Conservation (phyloP, 768 basidiomycete species). For the Cubamyces sp. region DNA sequence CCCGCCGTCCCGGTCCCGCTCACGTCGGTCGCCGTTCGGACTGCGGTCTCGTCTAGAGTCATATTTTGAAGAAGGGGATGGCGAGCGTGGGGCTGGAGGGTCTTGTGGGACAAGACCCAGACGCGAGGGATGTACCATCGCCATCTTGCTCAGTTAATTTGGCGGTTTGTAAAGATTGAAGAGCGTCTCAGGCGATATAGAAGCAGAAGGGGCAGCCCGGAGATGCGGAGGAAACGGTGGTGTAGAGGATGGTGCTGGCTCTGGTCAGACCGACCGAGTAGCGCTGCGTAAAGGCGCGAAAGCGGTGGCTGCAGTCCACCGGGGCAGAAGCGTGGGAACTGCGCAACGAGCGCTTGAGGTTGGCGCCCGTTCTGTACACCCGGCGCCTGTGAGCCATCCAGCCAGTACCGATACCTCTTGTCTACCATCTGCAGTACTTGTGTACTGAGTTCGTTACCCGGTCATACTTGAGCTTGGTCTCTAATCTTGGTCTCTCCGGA, state of each 20-base stretch:
- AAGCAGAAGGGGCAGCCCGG: neutral
- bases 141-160: slow-evolving; percentile 46
- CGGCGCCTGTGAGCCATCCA: too few relatives aligned
- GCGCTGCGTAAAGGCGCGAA: neutral
- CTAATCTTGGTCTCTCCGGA: too few relatives aligned
- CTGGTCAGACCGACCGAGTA: neutral
- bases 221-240: neutral
- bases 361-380: neutral
- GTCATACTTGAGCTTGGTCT: too few relatives aligned
- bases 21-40: neutral
- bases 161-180: too few relatives aligned
- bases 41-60: slow-evolving; percentile 17
- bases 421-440: too few relatives aligned
- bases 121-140: slow-evolving; percentile 75
- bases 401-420: too few relatives aligned
- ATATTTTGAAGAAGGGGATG: slow-evolving; percentile 45
- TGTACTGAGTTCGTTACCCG: too few relatives aligned
- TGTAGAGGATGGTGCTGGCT: neutral
- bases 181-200: too few relatives aligned
- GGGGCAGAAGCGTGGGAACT: slow-evolving; percentile 9
- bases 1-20: neutral
- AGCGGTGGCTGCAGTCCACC: slow-evolving; percentile 4
- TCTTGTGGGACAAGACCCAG: slow-evolving; percentile 64
- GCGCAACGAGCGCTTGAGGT: neutral
- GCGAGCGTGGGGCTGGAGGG: slow-evolving; percentile 36